Conservation (phyloP, 2,329 filamentous ascomycete genomes). For the Zalaria obscura region DNA sequence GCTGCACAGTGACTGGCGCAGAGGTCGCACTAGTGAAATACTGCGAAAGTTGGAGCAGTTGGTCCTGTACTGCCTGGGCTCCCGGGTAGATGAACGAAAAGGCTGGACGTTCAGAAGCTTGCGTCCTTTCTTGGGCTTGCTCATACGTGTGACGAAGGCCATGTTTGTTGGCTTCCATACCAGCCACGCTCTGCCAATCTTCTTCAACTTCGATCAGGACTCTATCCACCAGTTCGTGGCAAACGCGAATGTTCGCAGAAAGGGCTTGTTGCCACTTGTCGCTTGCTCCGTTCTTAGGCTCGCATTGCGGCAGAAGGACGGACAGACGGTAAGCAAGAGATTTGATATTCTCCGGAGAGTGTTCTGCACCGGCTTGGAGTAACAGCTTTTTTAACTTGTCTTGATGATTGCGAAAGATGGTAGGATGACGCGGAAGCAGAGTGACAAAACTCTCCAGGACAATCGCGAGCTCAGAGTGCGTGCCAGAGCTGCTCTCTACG, state of each 20-base stretch:
- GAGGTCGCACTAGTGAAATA: slow-evolving; percentile 53
- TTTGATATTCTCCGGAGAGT: background rate
- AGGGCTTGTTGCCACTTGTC: slow-evolving; percentile 67
- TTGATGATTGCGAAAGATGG: slow-evolving; percentile 65
- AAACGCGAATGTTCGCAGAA: slow-evolving; percentile 44
- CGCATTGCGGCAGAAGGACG: slow-evolving; percentile 62
- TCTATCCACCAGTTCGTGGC: slow-evolving; percentile 60
- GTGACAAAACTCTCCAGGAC: slow-evolving; percentile 58
- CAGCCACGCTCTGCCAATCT: slow-evolving; percentile 56
- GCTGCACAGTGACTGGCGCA: slow-evolving; percentile 48
- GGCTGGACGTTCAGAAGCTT: slow-evolving; percentile 2
- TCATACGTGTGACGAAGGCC: background rate
- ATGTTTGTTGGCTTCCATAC: slow-evolving; percentile 4
- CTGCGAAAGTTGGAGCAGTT: slow-evolving; percentile 51
- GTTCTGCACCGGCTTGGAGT: background rate
- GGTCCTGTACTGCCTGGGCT: slow-evolving; percentile 49
- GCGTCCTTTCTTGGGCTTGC: background rate
- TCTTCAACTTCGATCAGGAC: slow-evolving; percentile 69
- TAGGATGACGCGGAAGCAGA: slow-evolving; percentile 66
- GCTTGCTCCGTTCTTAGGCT: slow-evolving; percentile 61
- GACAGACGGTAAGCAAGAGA: slow-evolving; percentile 4
- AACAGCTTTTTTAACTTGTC: slow-evolving; percentile 52
- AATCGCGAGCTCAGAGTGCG: slow-evolving; percentile 36
- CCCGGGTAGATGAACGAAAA: slow-evolving; percentile 46
- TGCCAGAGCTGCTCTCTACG: slow-evolving; percentile 23